Evolutionary conservation across 176 grass and related monocot genomes (phyloP), one percentile per base, ranked within the genome.

Genomic region (Cocos nucifera): DNA sequence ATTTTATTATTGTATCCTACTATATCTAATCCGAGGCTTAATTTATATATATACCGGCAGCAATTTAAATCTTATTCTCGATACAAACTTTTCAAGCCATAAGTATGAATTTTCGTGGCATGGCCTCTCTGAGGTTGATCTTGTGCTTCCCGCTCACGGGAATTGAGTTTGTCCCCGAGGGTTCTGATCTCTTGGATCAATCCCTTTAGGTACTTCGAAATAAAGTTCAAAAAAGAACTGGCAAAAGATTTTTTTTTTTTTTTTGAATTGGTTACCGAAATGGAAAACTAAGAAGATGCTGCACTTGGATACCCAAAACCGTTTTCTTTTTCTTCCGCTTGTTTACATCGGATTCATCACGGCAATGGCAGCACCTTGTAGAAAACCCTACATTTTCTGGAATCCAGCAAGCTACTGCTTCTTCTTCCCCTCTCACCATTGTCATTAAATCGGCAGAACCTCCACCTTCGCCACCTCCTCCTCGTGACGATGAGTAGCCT

Each of bases 61-160:
- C 2, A 23, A 23, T 23, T 23, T 3, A 23, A 23, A 23, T 23
- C 23, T 23, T 3, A 23, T 23, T 23, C 2, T 23, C 23, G 2
- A 23, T 23, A 23, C 23, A 23, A 23, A 23, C 23, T 23, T 23
- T 23, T 23, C 86, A 83, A 85, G 84, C 71, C 86, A 98, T 79
- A 98, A 98, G 84, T 89, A 85, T 12, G 93, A 87, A 18, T 98
- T 92, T 59, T 87, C 92, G 59, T 89, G 87, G 93, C 93, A 98
- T 15, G 93, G 92, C 66, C 83, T 98, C 44, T 70, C 73, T 2
- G 73, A 83, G 65, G 87, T 92, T 12, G 93, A 98, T 67, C 93
- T 85, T 16, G 74, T 98, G 19, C 65, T 89, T 53, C 84, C 84
- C 17, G 84, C 93, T 15, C 78, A 80, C 16, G 87, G 80, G n/a